Conservation (phyloP, 805 yeast genomes). For the Babjeviella inositovora region DNA sequence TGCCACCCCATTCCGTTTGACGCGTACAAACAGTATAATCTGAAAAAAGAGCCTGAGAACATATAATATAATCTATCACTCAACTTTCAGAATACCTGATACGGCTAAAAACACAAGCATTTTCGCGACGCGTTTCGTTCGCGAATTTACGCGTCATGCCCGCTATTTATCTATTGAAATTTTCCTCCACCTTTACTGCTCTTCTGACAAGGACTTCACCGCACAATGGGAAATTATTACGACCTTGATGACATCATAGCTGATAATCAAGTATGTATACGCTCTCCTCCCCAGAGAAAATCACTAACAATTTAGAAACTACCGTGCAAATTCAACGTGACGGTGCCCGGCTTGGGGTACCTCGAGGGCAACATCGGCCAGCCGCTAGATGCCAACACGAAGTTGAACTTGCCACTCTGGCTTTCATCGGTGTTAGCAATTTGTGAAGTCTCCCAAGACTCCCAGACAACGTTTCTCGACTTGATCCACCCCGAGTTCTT, state of each 20-base stretch:
- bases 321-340: constrained; percentile 65
- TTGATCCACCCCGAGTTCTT: constrained; percentile 61
- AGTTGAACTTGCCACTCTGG: constrained; percentile 79
- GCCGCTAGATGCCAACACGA: constrained; percentile 38
- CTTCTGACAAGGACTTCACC: too few species aligned
- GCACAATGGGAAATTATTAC: constrained; percentile 31
- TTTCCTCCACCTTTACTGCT: too few species aligned
- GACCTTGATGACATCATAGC: constrained; percentile 67
- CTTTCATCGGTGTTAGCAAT: constrained; percentile 65
- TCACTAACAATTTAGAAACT: constrained; percentile 21
- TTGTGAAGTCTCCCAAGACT: constrained; percentile 15
- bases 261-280: constrained; percentile 31
- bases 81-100: too few species aligned
- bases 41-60: too few species aligned
- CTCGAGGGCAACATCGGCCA: constrained; percentile 66
- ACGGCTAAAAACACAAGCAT: too few species aligned
- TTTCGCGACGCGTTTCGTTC: too few species aligned
- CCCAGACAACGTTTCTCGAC: constrained; percentile 36
- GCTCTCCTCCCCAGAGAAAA: constrained; percentile 1
- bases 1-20: too few species aligned
- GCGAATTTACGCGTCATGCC: too few species aligned
- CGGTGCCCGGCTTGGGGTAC: constrained; percentile 80
- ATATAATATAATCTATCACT: too few species aligned
- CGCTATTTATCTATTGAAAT: too few species aligned
- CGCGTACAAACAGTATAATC: too few species aligned